phyloP scores from a whole-genome alignment of 2,329 filamentous ascomycete species.

The Diaporthe batatas region DNA sequence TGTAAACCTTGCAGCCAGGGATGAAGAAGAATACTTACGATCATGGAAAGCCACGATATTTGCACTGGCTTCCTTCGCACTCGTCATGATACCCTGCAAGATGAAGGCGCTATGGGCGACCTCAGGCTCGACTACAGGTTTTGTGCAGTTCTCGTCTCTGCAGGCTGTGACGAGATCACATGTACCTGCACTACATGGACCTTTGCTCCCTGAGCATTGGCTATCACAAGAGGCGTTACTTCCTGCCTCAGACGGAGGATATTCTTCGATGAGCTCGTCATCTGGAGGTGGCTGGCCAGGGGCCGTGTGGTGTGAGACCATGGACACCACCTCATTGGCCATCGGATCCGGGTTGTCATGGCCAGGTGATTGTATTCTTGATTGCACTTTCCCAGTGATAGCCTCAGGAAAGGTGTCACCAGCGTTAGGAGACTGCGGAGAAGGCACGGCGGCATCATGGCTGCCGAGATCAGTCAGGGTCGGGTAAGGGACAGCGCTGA shows the following conservation, averaged over 20 bases:
- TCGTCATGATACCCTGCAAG: constrained; percentile 43
- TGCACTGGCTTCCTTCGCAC: constrained; percentile 30
- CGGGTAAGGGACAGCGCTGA: constrained; percentile 15
- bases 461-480: neutral
- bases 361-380: constrained; percentile 5
- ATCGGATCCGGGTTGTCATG: neutral
- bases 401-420: constrained; percentile 25
- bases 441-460: constrained; percentile 9
- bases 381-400: constrained; percentile 9
- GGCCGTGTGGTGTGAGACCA: neutral
- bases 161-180: constrained; percentile 47
- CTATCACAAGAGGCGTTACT: constrained; percentile 39
- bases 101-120: constrained; percentile 45
- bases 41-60: constrained; percentile 4
- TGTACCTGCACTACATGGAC: constrained; percentile 40
- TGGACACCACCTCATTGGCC: neutral
- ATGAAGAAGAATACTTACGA: neutral
- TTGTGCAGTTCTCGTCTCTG: constrained; percentile 42
- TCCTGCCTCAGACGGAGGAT: constrained; percentile 31
- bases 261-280: constrained; percentile 17
- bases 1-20: neutral
- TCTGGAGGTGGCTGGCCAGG: neutral
- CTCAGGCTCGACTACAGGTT: constrained; percentile 46
- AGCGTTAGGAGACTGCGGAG: constrained; percentile 10
- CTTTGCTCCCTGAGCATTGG: constrained; percentile 37